A percentile compares a stretch with the other conserved stretches of the same genome.
Evolutionary conservation across 495 filamentous ascomycete species (phyloP).

Genomic region (Hypoxylon lienhwacheense): DNA sequence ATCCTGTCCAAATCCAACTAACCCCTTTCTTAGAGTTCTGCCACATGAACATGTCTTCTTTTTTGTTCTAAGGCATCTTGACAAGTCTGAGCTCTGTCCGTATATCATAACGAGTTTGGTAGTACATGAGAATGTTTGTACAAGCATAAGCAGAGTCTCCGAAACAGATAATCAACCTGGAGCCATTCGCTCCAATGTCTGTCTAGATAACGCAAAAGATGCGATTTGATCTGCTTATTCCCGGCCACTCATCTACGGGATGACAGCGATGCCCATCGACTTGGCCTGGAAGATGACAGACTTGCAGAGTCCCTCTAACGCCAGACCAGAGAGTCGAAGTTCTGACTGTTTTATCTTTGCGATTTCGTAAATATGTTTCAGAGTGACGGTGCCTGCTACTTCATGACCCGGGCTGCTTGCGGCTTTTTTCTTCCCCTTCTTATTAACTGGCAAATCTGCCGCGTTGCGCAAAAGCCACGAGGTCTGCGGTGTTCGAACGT

Average conservation of each 20-base stretch:
- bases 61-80: too few relatives aligned
- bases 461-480: slow-evolving; percentile 85
- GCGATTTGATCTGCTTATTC: background rate
- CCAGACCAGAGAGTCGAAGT: slow-evolving; percentile 75
- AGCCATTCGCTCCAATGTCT: slow-evolving; percentile 14
- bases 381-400: slow-evolving; percentile 73
- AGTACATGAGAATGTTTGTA: slow-evolving; percentile 19
- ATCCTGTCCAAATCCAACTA: slow-evolving; percentile 5
- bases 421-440: slow-evolving; percentile 77
- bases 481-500: slow-evolving; percentile 88
- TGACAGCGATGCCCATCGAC: slow-evolving; percentile 82
- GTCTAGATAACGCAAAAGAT: slow-evolving; percentile 8
- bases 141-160: slow-evolving; percentile 8
- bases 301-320: slow-evolving; percentile 79
- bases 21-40: slow-evolving; percentile 6
- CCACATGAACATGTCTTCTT: background rate
- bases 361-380: slow-evolving; percentile 99
- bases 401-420: slow-evolving; percentile 78
- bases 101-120: slow-evolving; percentile 22
- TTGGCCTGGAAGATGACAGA: slow-evolving; percentile 85
- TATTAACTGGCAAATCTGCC: slow-evolving; percentile 68
- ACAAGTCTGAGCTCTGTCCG: slow-evolving; percentile 2
- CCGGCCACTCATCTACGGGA: slow-evolving; percentile 55
- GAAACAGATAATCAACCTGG: slow-evolving; percentile 13
- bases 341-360: slow-evolving; percentile 93